phyloP scores from a whole-genome alignment of 225 moss, liverwort and hornwort species.

The Antitrichia curtipendula region DNA sequence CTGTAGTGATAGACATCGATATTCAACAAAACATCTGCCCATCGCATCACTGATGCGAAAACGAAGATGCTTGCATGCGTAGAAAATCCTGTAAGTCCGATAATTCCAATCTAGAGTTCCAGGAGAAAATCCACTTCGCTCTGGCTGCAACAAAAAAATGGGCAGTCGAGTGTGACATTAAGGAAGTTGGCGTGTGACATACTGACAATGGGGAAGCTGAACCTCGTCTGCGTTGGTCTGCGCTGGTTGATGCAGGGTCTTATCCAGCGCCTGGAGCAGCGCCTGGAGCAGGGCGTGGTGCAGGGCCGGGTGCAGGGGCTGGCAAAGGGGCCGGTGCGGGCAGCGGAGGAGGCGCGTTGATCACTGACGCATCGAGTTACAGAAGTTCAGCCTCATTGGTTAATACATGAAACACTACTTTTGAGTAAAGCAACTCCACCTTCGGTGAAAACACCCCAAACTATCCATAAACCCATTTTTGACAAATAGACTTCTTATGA shows the following conservation, averaged over 20 bases:
- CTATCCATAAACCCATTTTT: rapidly evolving
- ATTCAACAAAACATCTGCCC: neutral
- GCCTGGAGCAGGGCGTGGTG: neutral
- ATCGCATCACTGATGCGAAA: neutral
- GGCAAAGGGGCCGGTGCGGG: neutral
- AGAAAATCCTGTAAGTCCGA: neutral
- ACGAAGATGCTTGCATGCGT: neutral
- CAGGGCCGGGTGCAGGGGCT: neutral
- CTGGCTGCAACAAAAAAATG: neutral
- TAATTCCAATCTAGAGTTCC: neutral
- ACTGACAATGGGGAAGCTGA: no score
- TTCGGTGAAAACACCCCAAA: neutral
- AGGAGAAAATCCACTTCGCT: neutral
- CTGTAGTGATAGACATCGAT: neutral
- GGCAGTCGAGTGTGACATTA: neutral
- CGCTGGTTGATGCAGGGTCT: no score
- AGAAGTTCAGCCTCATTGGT: neutral
- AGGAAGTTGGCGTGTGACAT: neutral
- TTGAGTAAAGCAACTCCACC: neutral
- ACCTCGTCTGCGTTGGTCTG: no score
- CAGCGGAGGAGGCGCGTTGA: neutral
- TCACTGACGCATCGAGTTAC: neutral
- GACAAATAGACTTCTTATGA: neutral
- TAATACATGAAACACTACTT: neutral
- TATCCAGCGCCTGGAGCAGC: neutral